Conservation (phyloP, 306 rosid species). For the Heteromeles arbutifolia region DNA sequence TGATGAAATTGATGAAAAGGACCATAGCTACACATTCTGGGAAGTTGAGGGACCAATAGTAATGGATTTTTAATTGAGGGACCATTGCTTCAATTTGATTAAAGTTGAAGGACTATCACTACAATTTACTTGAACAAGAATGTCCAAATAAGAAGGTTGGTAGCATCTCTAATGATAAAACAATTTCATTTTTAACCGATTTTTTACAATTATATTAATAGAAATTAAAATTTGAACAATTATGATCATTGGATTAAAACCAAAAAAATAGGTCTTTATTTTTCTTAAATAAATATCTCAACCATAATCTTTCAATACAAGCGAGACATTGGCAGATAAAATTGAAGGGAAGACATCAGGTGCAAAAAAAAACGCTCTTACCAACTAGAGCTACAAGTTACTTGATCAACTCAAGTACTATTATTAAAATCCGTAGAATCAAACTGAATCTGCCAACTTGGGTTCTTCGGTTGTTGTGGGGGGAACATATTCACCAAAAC, state of each 20-base stretch:
- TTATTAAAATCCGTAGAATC: not conserved
- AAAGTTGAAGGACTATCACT: too few relatives aligned
- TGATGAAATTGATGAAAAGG: too few relatives aligned
- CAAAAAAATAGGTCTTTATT: not conserved
- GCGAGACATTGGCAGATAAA: not conserved
- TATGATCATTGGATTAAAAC: not conserved
- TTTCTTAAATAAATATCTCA: too few relatives aligned
- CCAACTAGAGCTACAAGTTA: not conserved
- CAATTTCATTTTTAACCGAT: not conserved
- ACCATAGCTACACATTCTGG: too few relatives aligned
- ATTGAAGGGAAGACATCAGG: not conserved
- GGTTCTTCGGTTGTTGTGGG: constrained; percentile 5
- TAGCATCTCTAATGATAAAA: too few relatives aligned
- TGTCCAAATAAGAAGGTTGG: too few relatives aligned
- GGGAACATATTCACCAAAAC: constrained; percentile 32
- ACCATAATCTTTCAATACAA: not conserved
- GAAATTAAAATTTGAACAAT: too few relatives aligned
- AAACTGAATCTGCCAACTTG: constrained; percentile 19
- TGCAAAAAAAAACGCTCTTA: not conserved
- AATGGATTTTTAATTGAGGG: too few relatives aligned
- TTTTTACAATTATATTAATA: too few relatives aligned
- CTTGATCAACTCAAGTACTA: not conserved
- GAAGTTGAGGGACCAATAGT: too few relatives aligned
- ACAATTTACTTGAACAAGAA: too few relatives aligned
- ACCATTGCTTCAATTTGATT: too few relatives aligned